These are phyloP conservation scores for Silybum marianum DNA, from an alignment of 129 eudicot genomes.

Conservation along the genomic window DNA sequence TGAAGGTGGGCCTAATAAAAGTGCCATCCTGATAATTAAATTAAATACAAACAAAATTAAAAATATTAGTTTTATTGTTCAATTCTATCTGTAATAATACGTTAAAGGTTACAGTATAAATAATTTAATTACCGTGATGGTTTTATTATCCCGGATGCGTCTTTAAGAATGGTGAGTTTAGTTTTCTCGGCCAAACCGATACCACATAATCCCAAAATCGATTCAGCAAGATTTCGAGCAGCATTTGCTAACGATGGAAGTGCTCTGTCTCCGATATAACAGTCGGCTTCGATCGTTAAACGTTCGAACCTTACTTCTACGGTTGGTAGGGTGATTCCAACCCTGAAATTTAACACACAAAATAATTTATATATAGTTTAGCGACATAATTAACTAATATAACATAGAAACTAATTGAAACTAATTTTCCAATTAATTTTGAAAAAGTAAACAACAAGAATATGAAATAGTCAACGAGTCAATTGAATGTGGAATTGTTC, in stretches of 20 bases:
- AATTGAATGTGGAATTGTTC: not conserved
- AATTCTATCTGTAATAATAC: no score
- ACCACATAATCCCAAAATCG: slow-evolving; percentile 49
- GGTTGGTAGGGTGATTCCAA: slow-evolving; percentile 88
- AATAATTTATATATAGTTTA: not conserved
- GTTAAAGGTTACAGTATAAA: not conserved
- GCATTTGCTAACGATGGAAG: slow-evolving; percentile 83
- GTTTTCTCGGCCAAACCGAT: slow-evolving; percentile 64
- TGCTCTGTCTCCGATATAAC: slow-evolving; percentile 83
- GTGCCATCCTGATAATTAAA: slow-evolving; percentile 67
- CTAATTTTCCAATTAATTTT: not conserved
- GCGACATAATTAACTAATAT: not conserved
- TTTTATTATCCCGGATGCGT: slow-evolving; percentile 80
- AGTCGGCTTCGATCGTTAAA: slow-evolving; percentile 78
- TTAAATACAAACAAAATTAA: not conserved
- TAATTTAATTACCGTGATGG: slow-evolving; percentile 70
- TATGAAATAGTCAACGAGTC: not conserved
- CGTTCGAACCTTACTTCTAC: slow-evolving; percentile 81
- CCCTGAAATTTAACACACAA: slow-evolving; percentile 47
- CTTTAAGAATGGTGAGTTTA: slow-evolving; percentile 81
- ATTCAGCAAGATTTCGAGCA: slow-evolving; percentile 61
- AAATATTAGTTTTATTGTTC: no score
- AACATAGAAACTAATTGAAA: not conserved
- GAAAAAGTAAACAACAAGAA: not conserved
- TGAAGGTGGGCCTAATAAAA: slow-evolving; percentile 93